Evolutionary conservation across 2,329 filamentous ascomycete genomes (phyloP).

Genomic region (Ophiostoma triangulosporum): DNA sequence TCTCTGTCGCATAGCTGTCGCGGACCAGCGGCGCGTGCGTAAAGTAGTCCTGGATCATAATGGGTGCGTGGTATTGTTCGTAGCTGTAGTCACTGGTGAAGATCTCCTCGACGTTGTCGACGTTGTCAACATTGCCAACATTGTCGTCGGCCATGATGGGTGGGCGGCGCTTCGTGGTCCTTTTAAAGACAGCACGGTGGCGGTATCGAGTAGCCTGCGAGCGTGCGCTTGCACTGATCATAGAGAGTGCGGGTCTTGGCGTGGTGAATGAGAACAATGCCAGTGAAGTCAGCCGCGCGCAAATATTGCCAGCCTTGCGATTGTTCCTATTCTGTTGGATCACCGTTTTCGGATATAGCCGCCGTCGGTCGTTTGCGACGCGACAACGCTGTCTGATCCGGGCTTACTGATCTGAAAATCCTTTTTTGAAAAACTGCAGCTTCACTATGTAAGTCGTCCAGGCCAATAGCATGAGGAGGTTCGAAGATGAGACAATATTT

Average conservation of each 20-base stretch:
- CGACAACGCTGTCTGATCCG: neutral
- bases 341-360: neutral
- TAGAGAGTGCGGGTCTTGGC: conserved; percentile 1
- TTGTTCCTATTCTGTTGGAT: conserved; percentile 9
- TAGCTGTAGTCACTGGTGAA: neutral
- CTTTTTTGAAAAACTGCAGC: too few species aligned
- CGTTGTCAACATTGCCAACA: conserved; percentile 9
- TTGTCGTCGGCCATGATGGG: conserved; percentile 10
- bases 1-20: conserved; percentile 53
- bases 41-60: conserved; percentile 42
- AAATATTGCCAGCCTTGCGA: conserved; percentile 5
- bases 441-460: too few species aligned
- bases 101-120: conserved; percentile 1
- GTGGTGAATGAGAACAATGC: conserved; percentile 8
- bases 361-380: neutral
- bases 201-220: conserved; percentile 10
- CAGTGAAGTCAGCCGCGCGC: neutral
- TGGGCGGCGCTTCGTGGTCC: conserved; percentile 8
- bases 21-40: conserved; percentile 44
- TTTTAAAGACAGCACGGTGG: conserved; percentile 15
- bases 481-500: too few species aligned
- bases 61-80: neutral
- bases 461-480: too few species aligned
- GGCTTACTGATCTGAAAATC: neutral
- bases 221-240: conserved; percentile 9